These are phyloP conservation scores for Plectosphaerella cucumerina DNA, from an alignment of 2,329 filamentous ascomycete genomes.

Conservation along the genomic window DNA sequence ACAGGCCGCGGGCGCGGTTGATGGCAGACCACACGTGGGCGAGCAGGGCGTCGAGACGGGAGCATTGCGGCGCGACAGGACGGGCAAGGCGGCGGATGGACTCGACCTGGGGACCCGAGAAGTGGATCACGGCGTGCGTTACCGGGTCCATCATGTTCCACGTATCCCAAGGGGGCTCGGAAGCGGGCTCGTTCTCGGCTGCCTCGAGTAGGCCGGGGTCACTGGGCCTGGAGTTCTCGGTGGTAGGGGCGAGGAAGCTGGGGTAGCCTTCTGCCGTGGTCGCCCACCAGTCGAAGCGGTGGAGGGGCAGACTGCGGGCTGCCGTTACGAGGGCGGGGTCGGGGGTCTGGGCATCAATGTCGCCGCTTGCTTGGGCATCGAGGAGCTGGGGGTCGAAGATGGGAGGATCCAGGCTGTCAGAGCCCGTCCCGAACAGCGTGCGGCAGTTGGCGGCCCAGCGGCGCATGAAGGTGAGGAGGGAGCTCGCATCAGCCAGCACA, in stretches of 20 bases:
- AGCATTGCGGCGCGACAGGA: slow-evolving; percentile 18
- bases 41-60: slow-evolving; percentile 38
- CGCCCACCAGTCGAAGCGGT: slow-evolving; percentile 45
- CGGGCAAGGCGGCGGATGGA: slow-evolving; percentile 8
- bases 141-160: slow-evolving; percentile 33
- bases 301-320: slow-evolving; percentile 34
- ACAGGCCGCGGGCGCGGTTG: slow-evolving; percentile 30
- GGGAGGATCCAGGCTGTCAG: slow-evolving; percentile 6
- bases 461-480: slow-evolving; percentile 37
- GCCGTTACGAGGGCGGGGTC: slow-evolving; percentile 19
- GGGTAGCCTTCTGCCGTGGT: slow-evolving; percentile 23
- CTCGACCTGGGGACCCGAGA: slow-evolving; percentile 26
- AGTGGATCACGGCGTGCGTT: slow-evolving; percentile 29
- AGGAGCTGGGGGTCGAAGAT: slow-evolving; percentile 36
- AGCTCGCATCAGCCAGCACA: slow-evolving; percentile 37
- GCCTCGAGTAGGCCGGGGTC: neutral
- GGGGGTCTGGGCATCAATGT: slow-evolving; percentile 11
- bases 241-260: slow-evolving; percentile 17
- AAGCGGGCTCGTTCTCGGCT: slow-evolving; percentile 20
- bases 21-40: slow-evolving; percentile 42
- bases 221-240: slow-evolving; percentile 18
- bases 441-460: slow-evolving; percentile 31
- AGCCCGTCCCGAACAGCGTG: slow-evolving; percentile 2
- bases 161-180: slow-evolving; percentile 32
- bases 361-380: slow-evolving; percentile 26